Evolutionary conservation across 306 rosid genomes (phyloP).

Genomic region (Prunus salicina): DNA sequence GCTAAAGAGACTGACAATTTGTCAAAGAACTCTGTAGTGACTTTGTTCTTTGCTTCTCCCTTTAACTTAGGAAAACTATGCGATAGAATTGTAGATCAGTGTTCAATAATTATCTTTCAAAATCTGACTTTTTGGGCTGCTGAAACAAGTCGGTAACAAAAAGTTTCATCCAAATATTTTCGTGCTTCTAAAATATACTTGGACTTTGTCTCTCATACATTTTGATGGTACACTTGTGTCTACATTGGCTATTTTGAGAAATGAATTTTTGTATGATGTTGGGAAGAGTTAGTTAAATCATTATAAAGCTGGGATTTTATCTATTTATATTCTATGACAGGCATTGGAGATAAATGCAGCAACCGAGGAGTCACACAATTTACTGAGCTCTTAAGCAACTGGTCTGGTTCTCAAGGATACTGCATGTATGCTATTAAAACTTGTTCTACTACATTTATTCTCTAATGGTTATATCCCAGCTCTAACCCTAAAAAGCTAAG

Average conservation of each 20-base stretch:
- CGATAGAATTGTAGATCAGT: neutral
- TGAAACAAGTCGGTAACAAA: neutral
- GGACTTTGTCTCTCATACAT: neutral
- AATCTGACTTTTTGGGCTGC: neutral
- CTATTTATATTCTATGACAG: slow-evolving; percentile 33
- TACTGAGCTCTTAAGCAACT: slow-evolving; percentile 40
- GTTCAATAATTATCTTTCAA: neutral
- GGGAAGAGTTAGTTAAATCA: neutral
- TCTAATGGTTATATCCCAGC: neutral
- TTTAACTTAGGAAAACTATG: neutral
- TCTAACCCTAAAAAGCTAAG: neutral
- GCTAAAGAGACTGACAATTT: neutral
- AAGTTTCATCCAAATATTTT: neutral
- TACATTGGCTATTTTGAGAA: neutral
- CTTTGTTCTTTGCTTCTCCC: slow-evolving; percentile 12
- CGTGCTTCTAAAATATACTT: neutral
- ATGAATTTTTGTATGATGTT: neutral
- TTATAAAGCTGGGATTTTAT: neutral
- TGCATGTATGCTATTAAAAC: slow-evolving; percentile 46
- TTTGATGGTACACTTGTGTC: neutral
- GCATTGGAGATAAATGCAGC: slow-evolving; percentile 57
- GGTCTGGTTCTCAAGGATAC: slow-evolving; percentile 69
- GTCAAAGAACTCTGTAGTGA: neutral
- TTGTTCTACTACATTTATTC: neutral
- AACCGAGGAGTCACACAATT: slow-evolving; percentile 34